phyloP scores from a whole-genome alignment of 306 rosid genomes.

The Malus fusca region DNA sequence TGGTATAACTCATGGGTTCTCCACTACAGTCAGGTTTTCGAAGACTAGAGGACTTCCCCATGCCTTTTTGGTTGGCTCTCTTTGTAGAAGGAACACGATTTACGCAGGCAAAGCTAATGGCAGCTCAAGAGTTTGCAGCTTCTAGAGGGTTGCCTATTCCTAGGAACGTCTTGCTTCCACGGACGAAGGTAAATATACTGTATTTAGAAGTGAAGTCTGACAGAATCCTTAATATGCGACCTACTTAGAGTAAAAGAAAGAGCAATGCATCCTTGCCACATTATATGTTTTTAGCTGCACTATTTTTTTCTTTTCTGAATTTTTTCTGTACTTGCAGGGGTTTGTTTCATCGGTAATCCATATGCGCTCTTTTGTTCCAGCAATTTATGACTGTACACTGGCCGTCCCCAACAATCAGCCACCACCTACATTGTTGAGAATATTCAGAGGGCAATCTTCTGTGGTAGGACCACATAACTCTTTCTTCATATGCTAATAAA shows the following conservation, averaged over 20 bases:
- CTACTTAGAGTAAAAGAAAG: too few relatives aligned
- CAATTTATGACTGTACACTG: constrained; percentile 79
- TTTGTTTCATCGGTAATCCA: constrained; percentile 63
- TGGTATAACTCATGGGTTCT: constrained; percentile 11
- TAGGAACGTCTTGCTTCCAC: constrained; percentile 77
- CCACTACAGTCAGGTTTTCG: constrained; percentile 55
- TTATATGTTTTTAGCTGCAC: neutral
- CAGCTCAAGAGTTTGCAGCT: constrained; percentile 77
- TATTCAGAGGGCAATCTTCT: constrained; percentile 53
- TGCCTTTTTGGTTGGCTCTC: constrained; percentile 85
- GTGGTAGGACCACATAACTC: constrained; percentile 37
- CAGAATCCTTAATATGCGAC: too few relatives aligned
- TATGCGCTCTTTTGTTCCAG: constrained; percentile 54
- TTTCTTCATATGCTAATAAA: neutral
- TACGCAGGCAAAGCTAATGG: constrained; percentile 56
- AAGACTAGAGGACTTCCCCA: constrained; percentile 46
- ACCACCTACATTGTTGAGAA: constrained; percentile 63
- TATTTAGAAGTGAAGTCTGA: neutral
- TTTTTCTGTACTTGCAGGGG: constrained; percentile 39
- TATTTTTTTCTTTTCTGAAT: neutral
- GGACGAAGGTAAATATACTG: constrained; percentile 53
- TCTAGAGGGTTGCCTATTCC: constrained; percentile 75
- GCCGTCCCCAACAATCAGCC: constrained; percentile 44
- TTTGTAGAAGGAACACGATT: constrained; percentile 94
- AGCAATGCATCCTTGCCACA: neutral